Conservation (phyloP, 352 stramenopile species). For the Phytophthora ohioensis region DNA sequence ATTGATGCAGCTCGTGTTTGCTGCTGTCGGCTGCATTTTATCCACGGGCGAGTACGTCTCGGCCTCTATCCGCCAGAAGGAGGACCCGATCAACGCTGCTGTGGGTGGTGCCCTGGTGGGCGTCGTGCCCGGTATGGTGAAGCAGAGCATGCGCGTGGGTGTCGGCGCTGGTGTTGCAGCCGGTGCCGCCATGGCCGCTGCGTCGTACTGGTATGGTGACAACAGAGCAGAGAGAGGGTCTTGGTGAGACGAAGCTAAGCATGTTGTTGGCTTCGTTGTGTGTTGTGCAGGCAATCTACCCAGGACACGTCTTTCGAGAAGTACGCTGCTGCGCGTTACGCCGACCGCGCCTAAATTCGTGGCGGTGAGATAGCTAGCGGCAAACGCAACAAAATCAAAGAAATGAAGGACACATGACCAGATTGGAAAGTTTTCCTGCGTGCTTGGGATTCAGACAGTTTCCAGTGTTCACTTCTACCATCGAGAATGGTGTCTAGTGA, state of each 20-base stretch:
- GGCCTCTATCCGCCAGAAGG: constrained; percentile 73
- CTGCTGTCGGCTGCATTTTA: constrained; percentile 67
- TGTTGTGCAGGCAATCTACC: constrained; percentile 44
- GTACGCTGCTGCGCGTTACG: constrained; percentile 59
- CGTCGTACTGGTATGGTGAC: constrained; percentile 71
- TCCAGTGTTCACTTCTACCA: constrained; percentile 7
- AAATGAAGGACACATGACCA: constrained; percentile 21
- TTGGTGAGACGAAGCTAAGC: background rate
- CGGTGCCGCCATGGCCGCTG: constrained; percentile 56
- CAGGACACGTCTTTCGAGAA: constrained; percentile 73
- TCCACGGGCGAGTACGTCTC: constrained; percentile 74
- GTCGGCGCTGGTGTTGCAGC: constrained; percentile 56
- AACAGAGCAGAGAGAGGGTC: background rate
- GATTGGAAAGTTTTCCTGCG: constrained; percentile 9
- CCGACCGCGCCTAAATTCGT: constrained; percentile 58
- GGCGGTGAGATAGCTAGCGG: constrained; percentile 11
- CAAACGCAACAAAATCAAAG: constrained; percentile 26
- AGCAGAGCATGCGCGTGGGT: constrained; percentile 78
- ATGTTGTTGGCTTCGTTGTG: constrained; percentile 12
- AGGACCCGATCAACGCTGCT: constrained; percentile 73
- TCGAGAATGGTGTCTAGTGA: constrained; percentile 1
- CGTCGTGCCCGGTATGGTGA: constrained; percentile 74
- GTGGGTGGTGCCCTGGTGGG: constrained; percentile 73
- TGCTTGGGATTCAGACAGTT: constrained; percentile 1
- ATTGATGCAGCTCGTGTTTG: constrained; percentile 71